phyloP scores from a whole-genome alignment of 1,284 basidiomycete species.

The Tetrapyrgos nigripes region DNA sequence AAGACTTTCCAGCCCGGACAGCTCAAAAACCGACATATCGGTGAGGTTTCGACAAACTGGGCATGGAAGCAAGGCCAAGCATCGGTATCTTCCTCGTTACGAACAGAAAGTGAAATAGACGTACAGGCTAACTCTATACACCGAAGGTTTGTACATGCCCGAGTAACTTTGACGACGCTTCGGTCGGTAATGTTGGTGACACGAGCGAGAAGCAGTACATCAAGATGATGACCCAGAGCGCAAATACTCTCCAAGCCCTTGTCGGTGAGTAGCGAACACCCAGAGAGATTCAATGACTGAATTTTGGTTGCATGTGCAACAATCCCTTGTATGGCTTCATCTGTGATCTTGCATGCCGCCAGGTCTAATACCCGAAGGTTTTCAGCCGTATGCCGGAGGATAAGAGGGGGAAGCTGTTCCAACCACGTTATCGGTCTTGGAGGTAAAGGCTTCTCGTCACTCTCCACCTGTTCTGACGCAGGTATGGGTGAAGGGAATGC shows the following conservation, averaged over 20 bases:
- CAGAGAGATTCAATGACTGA: slow-evolving; percentile 81
- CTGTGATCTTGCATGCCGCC: slow-evolving; percentile 79
- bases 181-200: slow-evolving; percentile 82
- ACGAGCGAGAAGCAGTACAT: slow-evolving; percentile 85
- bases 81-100: slow-evolving; percentile 11
- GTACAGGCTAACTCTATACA: slow-evolving; percentile 90
- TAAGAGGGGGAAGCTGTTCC: slow-evolving; percentile 63
- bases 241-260: slow-evolving; percentile 72
- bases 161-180: slow-evolving; percentile 75
- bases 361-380: slow-evolving; percentile 82
- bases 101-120: slow-evolving; percentile 32
- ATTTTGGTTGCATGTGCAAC: slow-evolving; percentile 82
- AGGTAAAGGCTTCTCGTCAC: slow-evolving; percentile 53
- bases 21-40: slow-evolving; percentile 85
- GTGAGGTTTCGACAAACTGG: slow-evolving; percentile 84
- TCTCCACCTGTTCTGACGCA: slow-evolving; percentile 24
- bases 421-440: slow-evolving; percentile 61
- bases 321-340: slow-evolving; percentile 82
- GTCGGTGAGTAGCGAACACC: slow-evolving; percentile 86
- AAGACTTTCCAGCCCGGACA: slow-evolving; percentile 77
- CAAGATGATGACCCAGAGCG: slow-evolving; percentile 78
- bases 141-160: slow-evolving; percentile 76
- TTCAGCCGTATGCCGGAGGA: slow-evolving; percentile 67
- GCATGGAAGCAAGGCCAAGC: slow-evolving; percentile 14
- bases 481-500: slow-evolving; percentile 72